These are phyloP conservation scores for Beta vulgaris DNA, from an alignment of 148 eudicot species.

Conservation along the genomic window DNA sequence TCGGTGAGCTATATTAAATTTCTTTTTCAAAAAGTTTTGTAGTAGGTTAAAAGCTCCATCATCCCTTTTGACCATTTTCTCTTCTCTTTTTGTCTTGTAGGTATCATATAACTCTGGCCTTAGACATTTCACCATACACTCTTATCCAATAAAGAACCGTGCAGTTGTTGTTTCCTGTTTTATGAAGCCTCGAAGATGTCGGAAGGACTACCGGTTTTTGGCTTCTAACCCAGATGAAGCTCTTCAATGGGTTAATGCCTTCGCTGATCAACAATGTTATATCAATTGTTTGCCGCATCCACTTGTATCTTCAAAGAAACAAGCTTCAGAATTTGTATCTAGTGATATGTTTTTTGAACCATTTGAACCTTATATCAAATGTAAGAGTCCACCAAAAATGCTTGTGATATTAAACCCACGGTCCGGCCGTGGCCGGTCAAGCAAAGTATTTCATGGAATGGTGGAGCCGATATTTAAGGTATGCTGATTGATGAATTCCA, in stretches of 20 bases:
- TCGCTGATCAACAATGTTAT: slow-evolving; percentile 96
- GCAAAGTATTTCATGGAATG: slow-evolving; percentile 77
- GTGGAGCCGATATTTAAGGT: slow-evolving; percentile 98
- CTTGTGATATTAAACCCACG: slow-evolving; percentile 92
- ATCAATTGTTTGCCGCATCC: slow-evolving; percentile 92
- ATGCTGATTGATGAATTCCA: slow-evolving; percentile 27
- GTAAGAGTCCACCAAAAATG: slow-evolving; percentile 87
- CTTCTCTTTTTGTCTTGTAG: slow-evolving; percentile 38
- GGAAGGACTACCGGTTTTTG: slow-evolving; percentile 84
- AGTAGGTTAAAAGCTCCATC: slow-evolving; percentile 9
- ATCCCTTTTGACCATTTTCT: slow-evolving; percentile 9
- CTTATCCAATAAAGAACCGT: slow-evolving; percentile 67
- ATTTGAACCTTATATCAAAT: slow-evolving; percentile 61
- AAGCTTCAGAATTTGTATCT: slow-evolving; percentile 50
- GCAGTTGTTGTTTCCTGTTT: slow-evolving; percentile 57
- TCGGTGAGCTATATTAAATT: slow-evolving; percentile 55
- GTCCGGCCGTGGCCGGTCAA: slow-evolving; percentile 93
- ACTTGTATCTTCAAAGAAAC: slow-evolving; percentile 76
- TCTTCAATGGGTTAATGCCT: slow-evolving; percentile 83
- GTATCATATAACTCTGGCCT: slow-evolving; percentile 73
- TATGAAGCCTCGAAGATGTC: slow-evolving; percentile 57
- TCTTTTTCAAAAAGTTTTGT: slow-evolving; percentile 12
- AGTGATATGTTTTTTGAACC: slow-evolving; percentile 66
- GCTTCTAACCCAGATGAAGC: slow-evolving; percentile 85
- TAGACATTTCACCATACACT: slow-evolving; percentile 83